Base-by-base conservation (phyloP, 2,329 filamentous ascomycete genomes). In the Fusarium coffeatum region DNA sequence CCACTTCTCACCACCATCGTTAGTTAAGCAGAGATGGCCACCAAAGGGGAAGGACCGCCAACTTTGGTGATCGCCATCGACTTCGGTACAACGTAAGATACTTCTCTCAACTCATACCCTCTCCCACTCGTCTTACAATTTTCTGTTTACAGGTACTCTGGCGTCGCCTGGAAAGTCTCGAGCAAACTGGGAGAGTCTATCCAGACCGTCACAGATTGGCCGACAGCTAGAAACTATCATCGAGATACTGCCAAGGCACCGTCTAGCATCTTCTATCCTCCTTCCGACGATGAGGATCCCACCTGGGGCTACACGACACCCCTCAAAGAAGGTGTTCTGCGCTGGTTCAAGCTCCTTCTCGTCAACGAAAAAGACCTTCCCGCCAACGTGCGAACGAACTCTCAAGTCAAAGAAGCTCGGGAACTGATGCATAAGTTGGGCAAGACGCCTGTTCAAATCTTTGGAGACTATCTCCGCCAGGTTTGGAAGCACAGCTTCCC, bases 341-440 rank as follows among this genome's bases (percentile, higher is more conserved):
- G 73, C 2, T 84, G 82, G 82, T 83, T 84, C 73, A 84, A 84
- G 55, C 75, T 84, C 0, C 67, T 83, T 2, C 72, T 85, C 0
- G 37, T 84, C 2, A 77, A 83, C 5, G 70, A 78, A 3, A 51
- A 71, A 1, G 80, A 83, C 42, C 56, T 83, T 0, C 71, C 73
- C 0, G 49, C 10, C 0, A 65, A 77, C 0, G 42, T 83, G 1
- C 62, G 59, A 7, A 11, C 57, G 0, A 79, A 78, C 0, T 5
- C 55, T 0, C 71, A 80, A 2, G 23, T 80, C 2, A 30, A 47
- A 4, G 30, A 66, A 0, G 74, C 75, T 0, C 61, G 55, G 2
- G 13, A 51, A 1, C 50, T 67, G 2, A 41, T 76, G 0, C 22
- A 54, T 0, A 34, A 61, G 0, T 40, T 62, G 1, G 69, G 73